Conservation (phyloP, 768 basidiomycete genomes). For the Suillus paluster region DNA sequence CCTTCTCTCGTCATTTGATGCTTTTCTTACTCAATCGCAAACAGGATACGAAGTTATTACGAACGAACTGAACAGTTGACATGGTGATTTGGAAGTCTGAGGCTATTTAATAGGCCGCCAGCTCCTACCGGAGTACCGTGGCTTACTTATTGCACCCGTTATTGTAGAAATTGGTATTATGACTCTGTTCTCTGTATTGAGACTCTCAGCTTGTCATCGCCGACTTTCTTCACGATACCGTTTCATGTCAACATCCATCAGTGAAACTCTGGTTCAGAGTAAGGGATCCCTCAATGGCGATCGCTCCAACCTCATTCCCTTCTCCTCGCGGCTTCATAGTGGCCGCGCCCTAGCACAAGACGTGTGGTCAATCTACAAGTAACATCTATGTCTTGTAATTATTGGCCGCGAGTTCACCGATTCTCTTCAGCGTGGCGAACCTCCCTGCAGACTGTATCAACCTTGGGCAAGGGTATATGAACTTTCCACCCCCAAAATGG, state of each 20-base stretch:
- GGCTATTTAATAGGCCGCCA: too few relatives aligned
- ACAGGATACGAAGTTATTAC: too few relatives aligned
- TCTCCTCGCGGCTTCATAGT: conserved; percentile 72
- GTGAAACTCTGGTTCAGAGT: not conserved
- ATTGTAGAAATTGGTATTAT: too few relatives aligned
- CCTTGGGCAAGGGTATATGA: conserved; percentile 95
- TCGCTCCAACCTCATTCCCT: conserved; percentile 60
- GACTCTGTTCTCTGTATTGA: conserved; percentile 2
- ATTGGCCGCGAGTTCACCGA: conserved; percentile 11
- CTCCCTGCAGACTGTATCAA: conserved; percentile 93
- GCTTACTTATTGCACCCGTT: too few relatives aligned
- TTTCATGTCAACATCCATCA: not conserved
- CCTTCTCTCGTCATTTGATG: too few relatives aligned
- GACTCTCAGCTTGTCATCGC: not conserved
- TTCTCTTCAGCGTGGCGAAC: conserved; percentile 69
- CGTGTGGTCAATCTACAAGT: conserved; percentile 95
- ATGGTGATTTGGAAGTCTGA: too few relatives aligned
- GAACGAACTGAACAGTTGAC: too few relatives aligned
- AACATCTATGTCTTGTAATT: conserved; percentile 9
- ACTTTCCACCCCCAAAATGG: conserved; percentile 85
- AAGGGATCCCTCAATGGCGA: conserved; percentile 24
- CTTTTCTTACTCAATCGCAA: too few relatives aligned
- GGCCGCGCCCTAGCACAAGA: conserved; percentile 82
- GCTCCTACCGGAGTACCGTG: too few relatives aligned
- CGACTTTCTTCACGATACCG: conserved; percentile 1